Base-by-base conservation (phyloP, 129 eudicot species). In the Artemisia argyi region DNA sequence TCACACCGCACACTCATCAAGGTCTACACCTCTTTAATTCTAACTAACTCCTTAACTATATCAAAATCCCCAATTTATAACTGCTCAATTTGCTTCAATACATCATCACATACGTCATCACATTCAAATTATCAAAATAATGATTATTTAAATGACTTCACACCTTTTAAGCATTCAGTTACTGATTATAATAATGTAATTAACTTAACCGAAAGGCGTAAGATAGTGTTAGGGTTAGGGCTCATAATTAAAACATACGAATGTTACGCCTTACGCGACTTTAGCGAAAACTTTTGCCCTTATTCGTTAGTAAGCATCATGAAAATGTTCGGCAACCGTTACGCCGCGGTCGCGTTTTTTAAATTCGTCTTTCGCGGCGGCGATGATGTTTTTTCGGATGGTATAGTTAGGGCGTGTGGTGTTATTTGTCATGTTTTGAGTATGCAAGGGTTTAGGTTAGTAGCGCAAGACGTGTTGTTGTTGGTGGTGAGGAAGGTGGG, bases 381-480 rank as follows among this genome's bases (percentile, higher is more conserved):
- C 30, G 83, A 79, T 65, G 54, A 79, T 66, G 2, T 39, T 7
- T 32, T 3, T 32, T 80, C 85, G 1, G 89, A 90, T 61, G 63
- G 57, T 7, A 76, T 64, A 15, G 64, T 88, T 56, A 28, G 53
- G 73, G 42, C 76, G 1, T 86, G 96, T 76, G 86, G 97, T 30
- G 32, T 88, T 7, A 87, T 77, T 2, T 91, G 84, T 52, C 85
- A 84, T 82, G 32, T 83, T 22, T 82, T 90, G 16, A 83, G 82
- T 9, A 62, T 77, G 49, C 80, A 82, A 65, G 83, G 83, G 63
- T 22, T 69, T 46, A 79, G 97, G 80, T 8, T 74, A 28, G 39
- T 84, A 49, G 93, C 96, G 7, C 99, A 94, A 57, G 93, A 90
- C 81, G 79, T 90, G 74, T 80, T 94, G 12, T 79, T 84, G 3